Conservation (phyloP, 192 early-diverging fungal genomes). For the Kickxella alabastrina region DNA sequence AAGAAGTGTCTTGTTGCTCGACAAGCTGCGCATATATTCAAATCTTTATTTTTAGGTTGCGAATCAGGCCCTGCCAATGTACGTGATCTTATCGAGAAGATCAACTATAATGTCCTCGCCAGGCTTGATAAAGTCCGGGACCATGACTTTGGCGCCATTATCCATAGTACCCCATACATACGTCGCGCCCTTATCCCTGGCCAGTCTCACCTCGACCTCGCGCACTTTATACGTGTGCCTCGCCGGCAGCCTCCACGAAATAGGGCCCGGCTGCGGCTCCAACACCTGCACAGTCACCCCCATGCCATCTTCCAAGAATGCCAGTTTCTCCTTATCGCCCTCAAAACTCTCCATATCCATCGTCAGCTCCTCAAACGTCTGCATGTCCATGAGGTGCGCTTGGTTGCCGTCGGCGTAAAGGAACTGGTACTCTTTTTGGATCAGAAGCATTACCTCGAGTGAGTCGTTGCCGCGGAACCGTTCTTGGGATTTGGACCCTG, state of each 20-base stretch:
- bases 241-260: conserved; percentile 60
- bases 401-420: conserved; percentile 65
- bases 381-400: conserved; percentile 65
- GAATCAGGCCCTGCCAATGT: conserved; percentile 57
- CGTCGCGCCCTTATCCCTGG: conserved; percentile 65
- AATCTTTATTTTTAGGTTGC: too few relatives aligned
- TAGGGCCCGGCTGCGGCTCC: conserved; percentile 56
- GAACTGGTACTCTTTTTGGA: conserved; percentile 64
- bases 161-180: conserved; percentile 64
- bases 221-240: conserved; percentile 58
- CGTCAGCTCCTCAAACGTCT: conserved; percentile 68
- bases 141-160: conserved; percentile 62
- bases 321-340: conserved; percentile 53
- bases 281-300: conserved; percentile 55
- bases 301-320: conserved; percentile 55
- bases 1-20: too few relatives aligned
- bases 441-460: conserved; percentile 68
- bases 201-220: conserved; percentile 49
- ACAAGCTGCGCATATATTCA: too few relatives aligned
- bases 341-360: conserved; percentile 56
- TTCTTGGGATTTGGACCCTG: conserved; percentile 56
- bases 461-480: conserved; percentile 67
- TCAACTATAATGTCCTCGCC: conserved; percentile 76
- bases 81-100: conserved; percentile 58
- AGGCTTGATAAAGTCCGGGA: conserved; percentile 78